Evolutionary conservation across 2,329 filamentous ascomycete species (phyloP), one percentile per base, ranked within the genome.

Genomic region (Botrytis byssoidea): DNA sequence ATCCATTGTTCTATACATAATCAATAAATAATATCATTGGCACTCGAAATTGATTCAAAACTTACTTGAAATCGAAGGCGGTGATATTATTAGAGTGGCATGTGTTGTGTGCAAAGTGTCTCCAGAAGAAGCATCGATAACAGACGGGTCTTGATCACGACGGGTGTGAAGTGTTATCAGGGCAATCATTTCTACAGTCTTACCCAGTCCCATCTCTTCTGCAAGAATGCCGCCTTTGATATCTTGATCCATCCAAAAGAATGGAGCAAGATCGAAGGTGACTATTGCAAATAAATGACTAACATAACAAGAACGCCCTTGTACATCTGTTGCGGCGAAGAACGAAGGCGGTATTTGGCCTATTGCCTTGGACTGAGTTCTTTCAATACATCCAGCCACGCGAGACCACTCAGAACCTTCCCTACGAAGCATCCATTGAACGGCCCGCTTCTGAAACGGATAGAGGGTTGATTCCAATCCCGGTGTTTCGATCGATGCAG

Each of bases 171-270:
- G 83, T 12, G 89, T 84, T n/a, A 94, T 88, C 18, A 95, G 84
- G 6, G 90, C 87, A 63, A 94, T 88, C 3, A 93, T 85, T 82
- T 95, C 93, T 4, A 95, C 85, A 0, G 93, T 95, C 81, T 95
- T 95, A 1, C 93, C 93, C 1, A 95, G 84, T 0, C 93, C 93
- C 93, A 95, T 95, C 81, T 95, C 93, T 79, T 95, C 93, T 0
- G 92, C 90, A 8, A 95, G 83, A 66, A 81, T 80, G 5, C 80
- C 80, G 20, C 89, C 88, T 64, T 82, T 85, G 18, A 88, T 74
- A 0, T 77, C 76, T n/a, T 80, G 79, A 70, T 88, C 83, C 35
- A 81, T 74, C 63, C 83, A 80, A 48, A 81, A 80, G 72, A 89
- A 89, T 4, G 82, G 78, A 0, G 79, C 74, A 14, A 84, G 74